Evolutionary conservation across 2,329 filamentous ascomycete genomes (phyloP).

Genomic region (Epichloe coenophiala): DNA sequence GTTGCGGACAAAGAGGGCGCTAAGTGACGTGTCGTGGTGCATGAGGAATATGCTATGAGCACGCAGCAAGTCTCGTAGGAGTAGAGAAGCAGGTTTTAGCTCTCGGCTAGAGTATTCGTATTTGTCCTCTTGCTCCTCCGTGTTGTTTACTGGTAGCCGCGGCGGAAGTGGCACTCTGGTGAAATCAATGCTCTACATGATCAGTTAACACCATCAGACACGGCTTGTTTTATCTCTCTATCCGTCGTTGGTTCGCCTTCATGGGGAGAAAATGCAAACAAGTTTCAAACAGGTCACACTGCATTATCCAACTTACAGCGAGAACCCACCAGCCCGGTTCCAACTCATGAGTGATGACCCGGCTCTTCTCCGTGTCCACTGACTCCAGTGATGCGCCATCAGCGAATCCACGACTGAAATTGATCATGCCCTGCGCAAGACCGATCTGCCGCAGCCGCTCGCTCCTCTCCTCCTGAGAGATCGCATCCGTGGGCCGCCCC

Average conservation of each 20-base stretch:
- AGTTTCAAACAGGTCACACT: neutral
- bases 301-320: conserved; percentile 45
- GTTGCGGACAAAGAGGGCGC: conserved; percentile 50
- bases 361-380: conserved; percentile 81
- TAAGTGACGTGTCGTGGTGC: conserved; percentile 69
- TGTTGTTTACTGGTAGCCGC: conserved; percentile 28
- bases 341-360: conserved; percentile 74
- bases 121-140: conserved; percentile 26
- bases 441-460: conserved; percentile 86
- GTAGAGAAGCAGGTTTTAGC: conserved; percentile 65
- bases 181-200: conserved; percentile 49
- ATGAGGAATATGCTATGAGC: conserved; percentile 77
- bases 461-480: conserved; percentile 57
- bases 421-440: conserved; percentile 90
- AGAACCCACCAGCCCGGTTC: conserved; percentile 93
- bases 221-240: neutral
- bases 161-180: conserved; percentile 56
- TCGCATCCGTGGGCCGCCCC: conserved; percentile 26
- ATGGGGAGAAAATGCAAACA: neutral
- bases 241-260: neutral
- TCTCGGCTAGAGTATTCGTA: conserved; percentile 83
- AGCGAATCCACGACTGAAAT: conserved; percentile 81
- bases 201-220: conserved; percentile 1
- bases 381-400: conserved; percentile 62
- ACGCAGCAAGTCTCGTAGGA: conserved; percentile 68